Evolutionary conservation across 352 stramenopile species (phyloP), one percentile per base, ranked within the genome.

Genomic region (Pythium biforme): DNA sequence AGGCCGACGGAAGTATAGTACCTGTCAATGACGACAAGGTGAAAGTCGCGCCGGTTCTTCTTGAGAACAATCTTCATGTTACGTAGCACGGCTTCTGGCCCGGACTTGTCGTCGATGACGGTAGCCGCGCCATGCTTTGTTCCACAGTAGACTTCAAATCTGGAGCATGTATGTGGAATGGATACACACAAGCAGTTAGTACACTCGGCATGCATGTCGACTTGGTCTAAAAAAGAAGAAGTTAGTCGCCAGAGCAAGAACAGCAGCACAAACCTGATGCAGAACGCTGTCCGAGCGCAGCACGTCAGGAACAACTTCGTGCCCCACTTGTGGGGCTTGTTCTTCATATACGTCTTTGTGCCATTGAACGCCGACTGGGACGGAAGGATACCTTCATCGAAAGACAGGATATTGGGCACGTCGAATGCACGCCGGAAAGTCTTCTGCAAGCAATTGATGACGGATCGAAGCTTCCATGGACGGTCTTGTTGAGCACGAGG

Each of bases 271-370:
- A 43, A 62, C n/a, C 45, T 45, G 23, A 55, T 10, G 41, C 55
- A 62, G 20, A 49, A 55, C n/a, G 45, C 10, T 1, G 22, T 49
- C 45, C 19, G 22, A 5, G 45, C 27, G 22, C 55, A 62, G 31
- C 46, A 62, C 22, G 45, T 29, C 10, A 62, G 23, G 55, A 62
- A 62, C 2, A 55, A 11, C 46, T 62, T 62, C 14, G 55, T 62
- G 6, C 55, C 55, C 55, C 55, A 62, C 45, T 62, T 62, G 55
- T 62, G 55, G 2, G 55, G 55, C 33, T 62, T 62, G 45, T 62
- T 45, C 33, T 62, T 62, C 29, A 62, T 55, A 15, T 55, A 62
- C 8, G 20, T 22, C 1, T 15, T n/a, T 12, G n/a, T 62, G 5
- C 14, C 26, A 43, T 49, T 62, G 55, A 31, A 48, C 1, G 2